A percentile compares a stretch with the other conserved stretches of the same genome.
Conservation (phyloP, 441 rosid genomes). For the Rhodomyrtus psidioides region DNA sequence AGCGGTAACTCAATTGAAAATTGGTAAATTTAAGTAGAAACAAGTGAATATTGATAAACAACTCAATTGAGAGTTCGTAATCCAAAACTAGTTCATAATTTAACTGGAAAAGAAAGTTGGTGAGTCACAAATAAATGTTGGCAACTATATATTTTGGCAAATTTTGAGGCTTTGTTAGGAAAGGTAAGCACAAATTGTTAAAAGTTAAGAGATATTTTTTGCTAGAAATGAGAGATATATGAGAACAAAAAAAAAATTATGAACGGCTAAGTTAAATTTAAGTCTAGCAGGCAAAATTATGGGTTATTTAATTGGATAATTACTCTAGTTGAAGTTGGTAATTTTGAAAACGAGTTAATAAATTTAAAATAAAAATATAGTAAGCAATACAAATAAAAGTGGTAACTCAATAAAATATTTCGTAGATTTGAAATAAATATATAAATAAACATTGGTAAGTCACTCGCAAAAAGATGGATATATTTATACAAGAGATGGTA, state of each 20-base stretch:
- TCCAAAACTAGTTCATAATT: no score
- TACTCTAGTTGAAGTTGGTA: background rate
- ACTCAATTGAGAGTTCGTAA: no score
- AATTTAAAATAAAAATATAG: background rate
- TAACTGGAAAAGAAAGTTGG: background rate
- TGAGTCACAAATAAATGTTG: background rate
- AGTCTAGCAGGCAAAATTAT: background rate
- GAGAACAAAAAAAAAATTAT: background rate
- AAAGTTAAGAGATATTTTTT: background rate
- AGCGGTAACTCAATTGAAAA: no score
- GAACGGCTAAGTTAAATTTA: background rate
- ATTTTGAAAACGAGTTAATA: background rate
- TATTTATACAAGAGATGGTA: background rate
- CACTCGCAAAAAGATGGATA: background rate
- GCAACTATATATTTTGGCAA: background rate
- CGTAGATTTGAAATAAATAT: background rate
- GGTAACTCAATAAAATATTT: background rate
- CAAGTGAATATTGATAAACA: no score
- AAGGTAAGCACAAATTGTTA: background rate
- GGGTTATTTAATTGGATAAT: background rate
- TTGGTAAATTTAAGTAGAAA: no score
- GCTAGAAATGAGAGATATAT: background rate
- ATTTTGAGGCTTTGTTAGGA: background rate
- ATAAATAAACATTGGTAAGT: background rate
- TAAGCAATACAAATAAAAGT: background rate